Percentiles rank a stretch among this genome's conserved stretches.
Evolutionary conservation across 352 stramenopile species (phyloP).

Genomic region (Globisporangium cederbergense): DNA sequence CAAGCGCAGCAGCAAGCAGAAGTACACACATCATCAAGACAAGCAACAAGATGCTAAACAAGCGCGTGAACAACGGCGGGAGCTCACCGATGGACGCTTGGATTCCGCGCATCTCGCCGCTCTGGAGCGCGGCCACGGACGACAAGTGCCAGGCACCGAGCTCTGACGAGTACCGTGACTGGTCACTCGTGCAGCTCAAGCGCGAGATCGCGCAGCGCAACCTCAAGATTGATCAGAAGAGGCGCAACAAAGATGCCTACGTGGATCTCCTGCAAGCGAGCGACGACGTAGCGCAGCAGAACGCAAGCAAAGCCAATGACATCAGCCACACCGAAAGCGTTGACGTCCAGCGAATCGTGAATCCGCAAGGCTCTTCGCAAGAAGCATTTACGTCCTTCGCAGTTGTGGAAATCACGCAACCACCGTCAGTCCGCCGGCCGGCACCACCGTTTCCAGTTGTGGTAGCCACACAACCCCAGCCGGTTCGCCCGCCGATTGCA

Average conservation of each 20-base stretch:
- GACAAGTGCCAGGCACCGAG: conserved; percentile 33
- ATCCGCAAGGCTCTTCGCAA: neutral
- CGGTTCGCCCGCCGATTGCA: neutral
- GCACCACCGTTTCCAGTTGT: neutral
- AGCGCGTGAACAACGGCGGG: neutral
- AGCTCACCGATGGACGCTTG: conserved; percentile 18
- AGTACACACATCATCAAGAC: neutral
- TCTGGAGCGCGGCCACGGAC: conserved; percentile 45
- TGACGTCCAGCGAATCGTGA: conserved; percentile 3
- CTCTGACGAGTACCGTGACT: conserved; percentile 57
- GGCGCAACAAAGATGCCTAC: conserved; percentile 46
- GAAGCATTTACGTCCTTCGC: neutral
- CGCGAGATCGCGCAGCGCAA: conserved; percentile 49
- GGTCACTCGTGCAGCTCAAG: conserved; percentile 49
- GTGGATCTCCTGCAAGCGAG: conserved; percentile 31
- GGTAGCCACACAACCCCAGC: neutral
- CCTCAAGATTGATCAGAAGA: conserved; percentile 39
- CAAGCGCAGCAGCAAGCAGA: too few relatives aligned
- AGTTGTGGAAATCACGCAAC: neutral
- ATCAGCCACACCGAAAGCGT: conserved; percentile 5
- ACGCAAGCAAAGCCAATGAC: neutral
- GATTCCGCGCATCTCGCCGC: conserved; percentile 27
- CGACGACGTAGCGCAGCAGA: conserved; percentile 15
- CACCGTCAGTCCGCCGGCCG: neutral
- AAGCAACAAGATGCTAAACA: neutral